Evolutionary conservation across 176 grass and related monocot genomes (phyloP).

Genomic region (Eleusine indica): DNA sequence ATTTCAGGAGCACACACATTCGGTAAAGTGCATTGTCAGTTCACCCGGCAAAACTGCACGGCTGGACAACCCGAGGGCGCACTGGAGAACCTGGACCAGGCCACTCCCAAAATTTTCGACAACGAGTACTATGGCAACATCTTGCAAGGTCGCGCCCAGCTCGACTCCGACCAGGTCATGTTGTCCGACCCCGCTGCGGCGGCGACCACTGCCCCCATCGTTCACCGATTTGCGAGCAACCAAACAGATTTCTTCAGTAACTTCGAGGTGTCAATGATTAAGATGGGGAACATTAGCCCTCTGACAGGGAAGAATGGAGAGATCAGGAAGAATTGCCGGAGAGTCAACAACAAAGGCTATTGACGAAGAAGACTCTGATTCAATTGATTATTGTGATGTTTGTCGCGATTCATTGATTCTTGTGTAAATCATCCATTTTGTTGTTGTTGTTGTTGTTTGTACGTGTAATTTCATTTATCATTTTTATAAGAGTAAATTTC

Average conservation of each 20-base stretch:
- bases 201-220: slow-evolving; percentile 26
- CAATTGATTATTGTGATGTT: neutral
- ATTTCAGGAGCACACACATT: slow-evolving; percentile 68
- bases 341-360: slow-evolving; percentile 46
- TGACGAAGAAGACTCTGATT: neutral
- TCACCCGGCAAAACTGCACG: slow-evolving; percentile 40
- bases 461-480: too few species aligned
- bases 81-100: slow-evolving; percentile 49
- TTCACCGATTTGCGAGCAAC: slow-evolving; percentile 29
- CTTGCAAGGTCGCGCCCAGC: slow-evolving; percentile 25
- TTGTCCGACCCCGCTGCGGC: slow-evolving; percentile 8
- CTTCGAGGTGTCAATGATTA: slow-evolving; percentile 61
- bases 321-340: slow-evolving; percentile 58
- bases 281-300: slow-evolving; percentile 60
- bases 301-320: slow-evolving; percentile 51
- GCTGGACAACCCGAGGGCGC: neutral
- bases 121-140: slow-evolving; percentile 61
- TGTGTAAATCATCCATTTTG: neutral
- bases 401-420: neutral
- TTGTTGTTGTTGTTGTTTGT: too few species aligned
- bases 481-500: too few species aligned
- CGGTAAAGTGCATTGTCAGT: slow-evolving; percentile 48
- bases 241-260: slow-evolving; percentile 51
- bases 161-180: slow-evolving; percentile 55
- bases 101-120: slow-evolving; percentile 51